A percentile compares a stretch with the other conserved stretches of the same genome.
phyloP scores from a whole-genome alignment of 805 yeast genomes.

The Kuraishia cidri region DNA sequence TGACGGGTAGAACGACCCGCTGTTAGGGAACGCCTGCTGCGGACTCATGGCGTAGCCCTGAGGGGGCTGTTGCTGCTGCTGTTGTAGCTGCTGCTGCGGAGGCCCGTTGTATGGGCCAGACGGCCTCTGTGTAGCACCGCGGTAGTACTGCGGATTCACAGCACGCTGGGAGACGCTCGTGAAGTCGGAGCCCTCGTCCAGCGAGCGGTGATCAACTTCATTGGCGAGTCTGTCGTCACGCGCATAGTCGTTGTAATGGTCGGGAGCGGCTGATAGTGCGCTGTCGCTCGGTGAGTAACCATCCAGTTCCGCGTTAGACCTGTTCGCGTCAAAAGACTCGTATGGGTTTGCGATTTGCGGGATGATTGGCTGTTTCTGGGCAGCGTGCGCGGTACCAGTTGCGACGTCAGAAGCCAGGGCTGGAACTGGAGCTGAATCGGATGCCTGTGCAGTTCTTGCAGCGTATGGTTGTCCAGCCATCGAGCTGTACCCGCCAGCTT shows the following conservation, averaged over 20 bases:
- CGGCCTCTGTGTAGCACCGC: slow-evolving; percentile 16
- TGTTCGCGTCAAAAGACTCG: neutral
- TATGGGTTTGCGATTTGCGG: slow-evolving; percentile 8
- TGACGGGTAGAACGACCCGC: slow-evolving; percentile 5
- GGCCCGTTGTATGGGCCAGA: slow-evolving; percentile 10
- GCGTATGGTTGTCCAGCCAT: no score
- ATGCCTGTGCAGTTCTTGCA: no score
- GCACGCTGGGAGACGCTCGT: slow-evolving; percentile 77
- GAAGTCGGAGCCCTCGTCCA: slow-evolving; percentile 47
- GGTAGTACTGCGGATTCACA: slow-evolving; percentile 47
- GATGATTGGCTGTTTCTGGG: slow-evolving; percentile 6
- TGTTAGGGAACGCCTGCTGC: slow-evolving; percentile 5
- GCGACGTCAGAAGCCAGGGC: no score
- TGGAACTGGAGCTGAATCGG: slow-evolving; percentile 3
- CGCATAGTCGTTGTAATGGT: slow-evolving; percentile 7
- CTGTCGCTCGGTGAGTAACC: no score
- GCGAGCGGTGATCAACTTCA: slow-evolving; percentile 10
- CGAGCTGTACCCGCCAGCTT: no score
- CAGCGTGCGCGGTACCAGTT: no score
- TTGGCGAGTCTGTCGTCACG: slow-evolving; percentile 5
- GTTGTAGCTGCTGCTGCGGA: neutral
- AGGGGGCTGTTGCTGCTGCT: neutral
- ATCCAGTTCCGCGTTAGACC: slow-evolving; percentile 9
- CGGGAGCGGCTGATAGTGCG: no score
- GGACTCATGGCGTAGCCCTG: slow-evolving; percentile 10